Evolutionary conservation across 1,284 basidiomycete species (phyloP).

Genomic region (Tetrapyrgos nigripes): DNA sequence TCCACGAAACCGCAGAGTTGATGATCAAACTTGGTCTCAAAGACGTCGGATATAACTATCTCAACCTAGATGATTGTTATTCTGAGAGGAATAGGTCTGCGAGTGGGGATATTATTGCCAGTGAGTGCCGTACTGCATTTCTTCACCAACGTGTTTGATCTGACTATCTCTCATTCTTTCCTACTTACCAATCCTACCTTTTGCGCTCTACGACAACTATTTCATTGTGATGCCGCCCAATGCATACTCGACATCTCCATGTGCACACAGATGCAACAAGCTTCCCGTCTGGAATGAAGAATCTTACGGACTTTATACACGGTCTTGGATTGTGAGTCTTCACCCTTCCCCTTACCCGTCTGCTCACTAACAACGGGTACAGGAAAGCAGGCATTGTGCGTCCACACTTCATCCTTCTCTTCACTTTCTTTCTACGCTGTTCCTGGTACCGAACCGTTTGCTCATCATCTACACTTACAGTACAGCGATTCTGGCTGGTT

Average conservation of each 20-base stretch:
- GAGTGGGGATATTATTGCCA: slow-evolving; percentile 50
- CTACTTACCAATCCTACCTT: too few species aligned
- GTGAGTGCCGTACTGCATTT: slow-evolving; percentile 18
- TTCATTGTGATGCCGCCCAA: too few species aligned
- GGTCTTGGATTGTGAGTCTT: slow-evolving; percentile 50
- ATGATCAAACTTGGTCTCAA: slow-evolving; percentile 56
- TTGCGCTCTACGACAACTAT: too few species aligned
- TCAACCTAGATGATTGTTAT: slow-evolving; percentile 64
- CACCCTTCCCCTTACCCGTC: background rate
- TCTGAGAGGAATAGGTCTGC: slow-evolving; percentile 51
- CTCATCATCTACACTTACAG: slow-evolving; percentile 25
- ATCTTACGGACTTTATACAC: slow-evolving; percentile 51
- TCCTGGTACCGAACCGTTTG: background rate
- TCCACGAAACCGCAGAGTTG: slow-evolving; percentile 45
- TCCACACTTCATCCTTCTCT: background rate
- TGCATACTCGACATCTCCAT: too few species aligned
- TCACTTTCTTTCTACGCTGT: background rate
- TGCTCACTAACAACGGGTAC: background rate
- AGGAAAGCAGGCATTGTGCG: slow-evolving; percentile 42
- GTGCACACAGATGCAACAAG: slow-evolving; percentile 42
- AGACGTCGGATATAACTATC: slow-evolving; percentile 55
- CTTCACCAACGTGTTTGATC: background rate
- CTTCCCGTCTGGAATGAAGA: slow-evolving; percentile 53
- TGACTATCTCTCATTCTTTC: background rate
- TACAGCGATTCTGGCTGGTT: slow-evolving; percentile 62